Percentiles rank a stretch among this genome's conserved stretches.
Conservation (phyloP, 176 grass and related monocot species). For the sorghum (Sorghum bicolor) region Sorghum_bicolor_NCBIv3 NC_012870.2:62759501-62760000, state of each 20-base stretch:
- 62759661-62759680: constrained; percentile 81
- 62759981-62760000: constrained; percentile 97
- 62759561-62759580: constrained; percentile 38
- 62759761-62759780: constrained; percentile 55
- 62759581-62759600: not conserved
- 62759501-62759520: constrained; percentile 70
- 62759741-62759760: constrained; percentile 72
- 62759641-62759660: constrained; percentile 73
- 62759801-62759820: constrained; percentile 82
- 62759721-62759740: constrained; percentile 66
- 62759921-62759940: constrained; percentile 63
- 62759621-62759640: constrained; percentile 25
- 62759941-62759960: constrained; percentile 96
- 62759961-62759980: constrained; percentile 81
- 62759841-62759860: not conserved
- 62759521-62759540: constrained; percentile 71
- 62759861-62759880: not conserved
- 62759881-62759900: not conserved
- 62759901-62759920: constrained; percentile 23
- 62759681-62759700: constrained; percentile 56
- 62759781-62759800: constrained; percentile 92
- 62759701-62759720: constrained; percentile 57
- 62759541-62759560: constrained; percentile 74
- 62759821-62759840: constrained; percentile 78
- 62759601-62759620: not conserved